Conservation (phyloP, 768 basidiomycete genomes). For the Floccularia luteovirens region DNA sequence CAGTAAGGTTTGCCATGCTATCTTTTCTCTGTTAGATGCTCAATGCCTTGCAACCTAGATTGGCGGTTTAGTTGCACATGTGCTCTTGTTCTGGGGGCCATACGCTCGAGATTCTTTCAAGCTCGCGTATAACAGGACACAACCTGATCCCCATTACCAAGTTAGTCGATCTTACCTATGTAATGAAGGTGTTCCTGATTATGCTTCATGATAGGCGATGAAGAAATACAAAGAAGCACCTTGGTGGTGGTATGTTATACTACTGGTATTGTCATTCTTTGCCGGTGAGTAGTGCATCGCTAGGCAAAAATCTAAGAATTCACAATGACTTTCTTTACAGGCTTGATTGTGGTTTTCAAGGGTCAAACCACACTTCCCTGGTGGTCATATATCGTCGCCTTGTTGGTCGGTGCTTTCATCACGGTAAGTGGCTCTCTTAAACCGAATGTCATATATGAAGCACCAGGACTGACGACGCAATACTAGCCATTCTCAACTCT, state of each 20-base stretch:
- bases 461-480: constrained; percentile 1
- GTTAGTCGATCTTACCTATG: constrained; percentile 12
- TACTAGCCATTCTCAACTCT: constrained; percentile 46
- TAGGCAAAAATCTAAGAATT: background rate
- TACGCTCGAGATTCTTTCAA: constrained; percentile 43
- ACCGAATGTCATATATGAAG: background rate
- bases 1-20: constrained; percentile 19
- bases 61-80: constrained; percentile 52
- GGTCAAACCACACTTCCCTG: constrained; percentile 58
- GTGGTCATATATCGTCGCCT: constrained; percentile 54
- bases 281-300: constrained; percentile 31
- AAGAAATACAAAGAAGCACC: constrained; percentile 54
- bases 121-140: constrained; percentile 32
- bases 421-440: constrained; percentile 17
- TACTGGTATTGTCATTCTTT: constrained; percentile 43
- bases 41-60: constrained; percentile 24
- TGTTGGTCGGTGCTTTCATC: constrained; percentile 39
- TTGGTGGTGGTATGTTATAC: constrained; percentile 50
- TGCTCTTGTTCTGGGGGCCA: constrained; percentile 48
- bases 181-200: background rate
- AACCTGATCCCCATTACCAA: constrained; percentile 52
- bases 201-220: constrained; percentile 29
- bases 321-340: constrained; percentile 15
- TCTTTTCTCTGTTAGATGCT: background rate
- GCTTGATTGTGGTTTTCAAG: constrained; percentile 47